phyloP scores from a whole-genome alignment of 169 alveolate genomes.

The Perkinsus olseni region DNA sequence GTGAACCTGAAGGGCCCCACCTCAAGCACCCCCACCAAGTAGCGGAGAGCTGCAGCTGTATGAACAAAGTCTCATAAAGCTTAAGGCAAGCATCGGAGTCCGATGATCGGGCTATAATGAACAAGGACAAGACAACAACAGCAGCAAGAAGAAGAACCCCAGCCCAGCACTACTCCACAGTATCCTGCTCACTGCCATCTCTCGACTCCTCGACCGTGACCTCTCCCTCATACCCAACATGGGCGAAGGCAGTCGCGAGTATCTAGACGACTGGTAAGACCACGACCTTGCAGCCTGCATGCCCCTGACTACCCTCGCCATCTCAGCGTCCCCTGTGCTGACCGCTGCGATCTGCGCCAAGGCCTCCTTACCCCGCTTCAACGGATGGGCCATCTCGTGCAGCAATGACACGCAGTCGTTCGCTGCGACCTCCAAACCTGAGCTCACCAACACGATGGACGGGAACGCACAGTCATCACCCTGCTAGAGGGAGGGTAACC shows the following conservation, averaged over 20 bases:
- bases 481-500: no score
- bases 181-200: not conserved
- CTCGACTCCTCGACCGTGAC: not conserved
- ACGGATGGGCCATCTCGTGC: not conserved
- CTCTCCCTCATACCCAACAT: not conserved
- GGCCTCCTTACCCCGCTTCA: not conserved
- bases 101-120: no score
- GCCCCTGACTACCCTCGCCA: not conserved
- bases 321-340: not conserved
- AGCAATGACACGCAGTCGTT: not conserved
- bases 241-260: not conserved
- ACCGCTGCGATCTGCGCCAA: not conserved
- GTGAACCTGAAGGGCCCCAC: not conserved
- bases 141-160: no score
- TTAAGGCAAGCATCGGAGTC: no score
- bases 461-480: no score
- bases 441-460: no score
- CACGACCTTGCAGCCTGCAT: not conserved
- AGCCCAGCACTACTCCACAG: not conserved
- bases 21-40: not conserved
- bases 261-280: not conserved
- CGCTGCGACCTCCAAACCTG: not conserved
- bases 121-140: no score
- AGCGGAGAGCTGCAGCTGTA: no score
- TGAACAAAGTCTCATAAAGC: no score